Percentiles rank a stretch among this genome's conserved stretches.
phyloP scores from a whole-genome alignment of 1,284 basidiomycete genomes.

The Stereum hirsutum region DNA sequence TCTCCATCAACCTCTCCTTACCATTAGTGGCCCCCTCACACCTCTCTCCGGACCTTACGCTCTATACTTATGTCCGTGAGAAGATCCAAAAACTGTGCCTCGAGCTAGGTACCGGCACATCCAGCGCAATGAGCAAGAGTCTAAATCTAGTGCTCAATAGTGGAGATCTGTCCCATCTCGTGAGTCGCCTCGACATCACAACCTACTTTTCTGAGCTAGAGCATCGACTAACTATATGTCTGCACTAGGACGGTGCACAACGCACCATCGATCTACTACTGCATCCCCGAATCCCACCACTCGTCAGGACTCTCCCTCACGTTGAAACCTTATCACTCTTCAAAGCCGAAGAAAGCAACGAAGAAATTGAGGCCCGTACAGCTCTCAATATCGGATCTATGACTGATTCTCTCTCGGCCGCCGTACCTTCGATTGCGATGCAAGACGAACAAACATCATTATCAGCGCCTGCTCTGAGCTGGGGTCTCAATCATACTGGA shows the following conservation, averaged over 20 bases:
- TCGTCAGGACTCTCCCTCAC: slow-evolving; percentile 60
- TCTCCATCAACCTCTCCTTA: slow-evolving; percentile 49
- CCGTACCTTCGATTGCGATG: background rate
- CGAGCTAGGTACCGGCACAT: slow-evolving; percentile 42
- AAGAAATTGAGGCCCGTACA: slow-evolving; percentile 40
- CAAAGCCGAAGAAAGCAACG: slow-evolving; percentile 48
- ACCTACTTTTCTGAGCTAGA: too few relatives aligned
- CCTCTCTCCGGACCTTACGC: slow-evolving; percentile 41
- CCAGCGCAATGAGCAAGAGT: slow-evolving; percentile 48
- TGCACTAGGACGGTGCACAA: too few relatives aligned
- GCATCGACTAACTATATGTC: too few relatives aligned
- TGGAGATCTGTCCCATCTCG: background rate
- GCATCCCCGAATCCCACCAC: slow-evolving; percentile 68
- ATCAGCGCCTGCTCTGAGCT: too few relatives aligned
- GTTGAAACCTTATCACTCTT: slow-evolving; percentile 53
- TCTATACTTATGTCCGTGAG: slow-evolving; percentile 34
- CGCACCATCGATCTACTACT: slow-evolving; percentile 53
- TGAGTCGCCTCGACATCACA: too few relatives aligned
- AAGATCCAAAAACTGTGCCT: slow-evolving; percentile 38
- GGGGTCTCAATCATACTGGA: too few relatives aligned
- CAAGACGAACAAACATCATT: too few relatives aligned
- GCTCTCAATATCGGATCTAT: slow-evolving; percentile 26
- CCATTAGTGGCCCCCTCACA: slow-evolving; percentile 42
- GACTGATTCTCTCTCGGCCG: too few relatives aligned
- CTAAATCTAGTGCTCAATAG: slow-evolving; percentile 38